These are phyloP conservation scores for Populus tremula DNA, from an alignment of 345 rosid genomes.

Conservation along the genomic window DNA sequence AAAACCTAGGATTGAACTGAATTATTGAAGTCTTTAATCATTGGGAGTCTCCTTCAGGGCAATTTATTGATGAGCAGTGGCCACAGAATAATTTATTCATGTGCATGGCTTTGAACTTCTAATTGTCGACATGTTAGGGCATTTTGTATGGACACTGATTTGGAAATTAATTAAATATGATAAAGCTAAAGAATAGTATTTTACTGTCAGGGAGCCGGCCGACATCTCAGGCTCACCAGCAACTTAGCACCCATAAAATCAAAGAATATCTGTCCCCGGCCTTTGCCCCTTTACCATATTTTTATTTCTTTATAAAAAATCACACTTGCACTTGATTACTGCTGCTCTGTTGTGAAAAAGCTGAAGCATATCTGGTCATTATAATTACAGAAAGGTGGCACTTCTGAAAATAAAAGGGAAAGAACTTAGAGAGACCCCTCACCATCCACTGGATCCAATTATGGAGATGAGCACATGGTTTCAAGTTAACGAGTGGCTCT, in stretches of 20 bases:
- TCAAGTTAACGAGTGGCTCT: neutral
- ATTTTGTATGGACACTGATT: neutral
- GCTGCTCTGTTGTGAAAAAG: neutral
- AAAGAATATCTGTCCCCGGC: constrained; percentile 15
- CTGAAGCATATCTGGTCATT: neutral
- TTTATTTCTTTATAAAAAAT: too few species aligned
- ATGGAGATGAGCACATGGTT: neutral
- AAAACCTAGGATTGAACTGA: too few species aligned
- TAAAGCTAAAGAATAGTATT: neutral
- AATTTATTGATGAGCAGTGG: too few species aligned
- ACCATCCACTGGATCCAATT: neutral
- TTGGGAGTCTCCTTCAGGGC: too few species aligned
- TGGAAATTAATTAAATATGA: too few species aligned
- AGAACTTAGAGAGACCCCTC: neutral
- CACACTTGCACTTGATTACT: too few species aligned
- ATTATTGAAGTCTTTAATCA: too few species aligned
- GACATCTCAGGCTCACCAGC: constrained; percentile 10
- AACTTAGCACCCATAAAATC: neutral
- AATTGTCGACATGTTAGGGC: neutral
- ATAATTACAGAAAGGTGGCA: neutral
- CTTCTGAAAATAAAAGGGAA: neutral
- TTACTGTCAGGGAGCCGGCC: constrained; percentile 20
- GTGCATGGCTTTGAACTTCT: neutral
- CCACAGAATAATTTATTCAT: neutral
- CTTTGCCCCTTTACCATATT: neutral